Conservation (phyloP, 345 rosid genomes). For the Reutealis trisperma region DNA sequence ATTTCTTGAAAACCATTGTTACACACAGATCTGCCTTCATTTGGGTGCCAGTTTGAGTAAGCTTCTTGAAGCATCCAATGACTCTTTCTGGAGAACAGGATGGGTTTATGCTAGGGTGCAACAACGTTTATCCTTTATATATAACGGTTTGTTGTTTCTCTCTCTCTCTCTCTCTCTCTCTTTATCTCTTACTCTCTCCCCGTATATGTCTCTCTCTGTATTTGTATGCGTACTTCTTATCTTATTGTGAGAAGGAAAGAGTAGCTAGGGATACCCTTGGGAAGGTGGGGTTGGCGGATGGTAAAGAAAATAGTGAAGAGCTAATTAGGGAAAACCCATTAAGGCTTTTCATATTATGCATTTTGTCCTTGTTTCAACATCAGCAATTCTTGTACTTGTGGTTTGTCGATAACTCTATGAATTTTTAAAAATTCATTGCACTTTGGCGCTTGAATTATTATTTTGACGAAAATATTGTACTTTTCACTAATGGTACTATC, state of each 20-base stretch:
- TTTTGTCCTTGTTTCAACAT: too few relatives aligned
- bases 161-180: not conserved
- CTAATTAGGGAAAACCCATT: too few relatives aligned
- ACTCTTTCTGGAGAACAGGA: conserved; percentile 81
- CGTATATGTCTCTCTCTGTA: not conserved
- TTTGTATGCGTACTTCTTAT: not conserved
- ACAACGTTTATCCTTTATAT: conserved; percentile 73
- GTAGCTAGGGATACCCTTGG: not conserved
- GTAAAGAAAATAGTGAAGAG: not conserved
- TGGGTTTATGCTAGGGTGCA: conserved; percentile 78
- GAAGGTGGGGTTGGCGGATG: not conserved
- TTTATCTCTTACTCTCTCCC: not conserved
- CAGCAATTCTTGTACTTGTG: too few relatives aligned
- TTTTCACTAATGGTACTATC: too few relatives aligned
- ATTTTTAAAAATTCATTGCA: too few relatives aligned
- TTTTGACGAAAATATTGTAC: too few relatives aligned
- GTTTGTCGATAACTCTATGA: too few relatives aligned
- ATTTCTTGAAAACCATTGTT: conserved; percentile 7
- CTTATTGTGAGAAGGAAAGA: not conserved
- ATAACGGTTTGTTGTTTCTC: conserved; percentile 54
- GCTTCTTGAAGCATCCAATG: conserved; percentile 65
- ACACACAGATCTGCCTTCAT: conserved; percentile 62
- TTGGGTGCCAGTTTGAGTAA: conserved; percentile 70
- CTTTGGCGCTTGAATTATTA: too few relatives aligned
- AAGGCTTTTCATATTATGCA: too few relatives aligned